phyloP scores from a whole-genome alignment of 805 yeast genomes.

The Wickerhamomyces rabaulensis region DNA sequence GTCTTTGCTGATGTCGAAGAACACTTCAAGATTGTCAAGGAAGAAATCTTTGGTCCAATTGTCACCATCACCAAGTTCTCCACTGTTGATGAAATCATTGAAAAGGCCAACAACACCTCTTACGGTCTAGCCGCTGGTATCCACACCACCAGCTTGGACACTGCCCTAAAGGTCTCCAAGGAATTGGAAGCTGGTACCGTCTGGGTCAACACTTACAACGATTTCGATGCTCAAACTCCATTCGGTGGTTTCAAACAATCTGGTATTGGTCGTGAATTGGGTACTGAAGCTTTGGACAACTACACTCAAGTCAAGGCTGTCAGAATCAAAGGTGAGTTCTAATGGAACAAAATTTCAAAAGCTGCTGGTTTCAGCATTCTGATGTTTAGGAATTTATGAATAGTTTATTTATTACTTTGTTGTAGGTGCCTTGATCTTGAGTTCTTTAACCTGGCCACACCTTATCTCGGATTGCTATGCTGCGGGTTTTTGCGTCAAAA shows the following conservation, averaged over 20 bases:
- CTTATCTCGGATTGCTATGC: too few species aligned
- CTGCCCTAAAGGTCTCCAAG: slow-evolving; percentile 9
- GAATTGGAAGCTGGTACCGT: slow-evolving; percentile 12
- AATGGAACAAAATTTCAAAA: background rate
- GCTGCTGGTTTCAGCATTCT: background rate
- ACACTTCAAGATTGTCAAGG: slow-evolving; percentile 10
- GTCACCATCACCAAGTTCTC: slow-evolving; percentile 9
- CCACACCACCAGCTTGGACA: slow-evolving; percentile 9
- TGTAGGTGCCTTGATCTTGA: too few species aligned
- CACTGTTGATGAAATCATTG: slow-evolving; percentile 7
- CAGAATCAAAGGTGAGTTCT: slow-evolving; percentile 8
- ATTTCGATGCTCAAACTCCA: slow-evolving; percentile 12
- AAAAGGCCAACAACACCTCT: slow-evolving; percentile 7
- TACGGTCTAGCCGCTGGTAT: slow-evolving; percentile 13
- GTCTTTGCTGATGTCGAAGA: slow-evolving; percentile 12
- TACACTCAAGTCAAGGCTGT: slow-evolving; percentile 12
- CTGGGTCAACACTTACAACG: slow-evolving; percentile 13
- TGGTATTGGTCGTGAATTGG: slow-evolving; percentile 13
- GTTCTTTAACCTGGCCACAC: too few species aligned
- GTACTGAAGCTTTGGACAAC: slow-evolving; percentile 12
- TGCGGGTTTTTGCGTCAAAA: too few species aligned
- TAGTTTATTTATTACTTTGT: background rate
- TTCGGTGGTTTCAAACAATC: slow-evolving; percentile 13
- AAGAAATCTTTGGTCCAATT: slow-evolving; percentile 12
- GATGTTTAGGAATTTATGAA: background rate